Percentiles rank a stretch among this genome's conserved stretches.
phyloP scores from a whole-genome alignment of 2,329 filamentous ascomycete genomes.

The Penicillium digitatum region DNA sequence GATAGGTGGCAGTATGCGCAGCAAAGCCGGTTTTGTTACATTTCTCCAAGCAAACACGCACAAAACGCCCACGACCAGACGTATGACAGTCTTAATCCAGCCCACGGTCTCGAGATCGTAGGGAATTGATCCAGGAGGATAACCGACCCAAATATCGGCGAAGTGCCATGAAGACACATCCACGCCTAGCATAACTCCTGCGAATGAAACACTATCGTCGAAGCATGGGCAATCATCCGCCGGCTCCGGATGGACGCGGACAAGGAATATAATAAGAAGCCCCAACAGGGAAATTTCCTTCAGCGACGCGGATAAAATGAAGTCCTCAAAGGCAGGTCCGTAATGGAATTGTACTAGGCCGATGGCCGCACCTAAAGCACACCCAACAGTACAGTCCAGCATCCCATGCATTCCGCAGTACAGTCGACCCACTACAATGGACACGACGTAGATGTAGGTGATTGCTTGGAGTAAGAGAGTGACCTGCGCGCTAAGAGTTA shows the following conservation, averaged over 20 bases:
- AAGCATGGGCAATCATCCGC: conserved; percentile 97
- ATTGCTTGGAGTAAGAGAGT: conserved; percentile 62
- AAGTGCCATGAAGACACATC: conserved; percentile 83
- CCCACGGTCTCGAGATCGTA: conserved; percentile 66
- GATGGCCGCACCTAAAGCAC: conserved; percentile 66
- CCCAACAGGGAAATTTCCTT: conserved; percentile 61
- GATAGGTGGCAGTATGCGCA: conserved; percentile 74
- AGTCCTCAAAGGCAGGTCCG: conserved; percentile 62
- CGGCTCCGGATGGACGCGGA: conserved; percentile 89
- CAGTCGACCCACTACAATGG: conserved; percentile 83
- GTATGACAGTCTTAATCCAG: conserved; percentile 57
- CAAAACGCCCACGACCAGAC: conserved; percentile 74
- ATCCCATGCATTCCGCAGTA: conserved; percentile 99
- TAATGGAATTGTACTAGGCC: conserved; percentile 54
- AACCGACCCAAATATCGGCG: conserved; percentile 52
- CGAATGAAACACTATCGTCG: conserved; percentile 91
- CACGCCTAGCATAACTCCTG: conserved; percentile 80
- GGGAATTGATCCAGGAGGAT: conserved; percentile 57
- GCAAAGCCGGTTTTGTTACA: conserved; percentile 76
- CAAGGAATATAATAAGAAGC: conserved; percentile 66
- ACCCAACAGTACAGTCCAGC: conserved; percentile 80
- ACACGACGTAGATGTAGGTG: conserved; percentile 79
- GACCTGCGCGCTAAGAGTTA: conserved; percentile 56
- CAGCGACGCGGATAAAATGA: conserved; percentile 63
- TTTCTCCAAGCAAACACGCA: conserved; percentile 88